phyloP scores from a whole-genome alignment of 495 filamentous ascomycete species.

The Elaphomyces granulatus region DNA sequence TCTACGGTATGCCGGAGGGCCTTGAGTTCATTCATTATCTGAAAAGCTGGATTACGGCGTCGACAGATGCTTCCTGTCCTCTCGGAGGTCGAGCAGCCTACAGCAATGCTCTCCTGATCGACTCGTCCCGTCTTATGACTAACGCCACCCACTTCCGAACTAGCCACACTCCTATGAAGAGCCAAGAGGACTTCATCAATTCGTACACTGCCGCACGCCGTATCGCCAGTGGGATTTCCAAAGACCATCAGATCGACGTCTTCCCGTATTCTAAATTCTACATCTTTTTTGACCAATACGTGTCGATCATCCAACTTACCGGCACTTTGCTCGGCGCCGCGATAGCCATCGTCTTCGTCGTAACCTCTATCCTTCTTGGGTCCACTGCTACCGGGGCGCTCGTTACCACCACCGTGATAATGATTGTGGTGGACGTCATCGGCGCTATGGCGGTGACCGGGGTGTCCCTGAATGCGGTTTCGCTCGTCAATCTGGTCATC shows the following conservation, averaged over 20 bases:
- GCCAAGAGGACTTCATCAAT: slow-evolving; percentile 85
- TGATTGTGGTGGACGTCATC: slow-evolving; percentile 91
- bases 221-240: slow-evolving; percentile 60
- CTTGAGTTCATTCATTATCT: slow-evolving; percentile 78
- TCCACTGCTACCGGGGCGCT: slow-evolving; percentile 69
- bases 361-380: slow-evolving; percentile 67
- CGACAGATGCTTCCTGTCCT: slow-evolving; percentile 70
- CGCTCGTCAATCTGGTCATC: slow-evolving; percentile 93
- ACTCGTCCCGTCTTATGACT: slow-evolving; percentile 47
- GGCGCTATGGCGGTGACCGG: slow-evolving; percentile 80
- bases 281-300: slow-evolving; percentile 98
- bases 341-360: slow-evolving; percentile 63
- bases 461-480: slow-evolving; percentile 91
- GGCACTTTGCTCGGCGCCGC: slow-evolving; percentile 67
- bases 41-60: slow-evolving; percentile 63
- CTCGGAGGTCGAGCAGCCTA: slow-evolving; percentile 81
- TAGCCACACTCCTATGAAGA: slow-evolving; percentile 68
- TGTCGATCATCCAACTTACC: slow-evolving; percentile 65
- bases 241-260: slow-evolving; percentile 54
- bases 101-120: slow-evolving; percentile 68
- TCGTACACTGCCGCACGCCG: slow-evolving; percentile 82
- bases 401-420: slow-evolving; percentile 70
- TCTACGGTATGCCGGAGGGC: slow-evolving; percentile 84
- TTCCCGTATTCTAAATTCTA: slow-evolving; percentile 97
- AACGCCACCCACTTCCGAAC: slow-evolving; percentile 83